phyloP scores from a whole-genome alignment of 768 basidiomycete genomes.

The Porpolomopsis calyptriformis region DNA sequence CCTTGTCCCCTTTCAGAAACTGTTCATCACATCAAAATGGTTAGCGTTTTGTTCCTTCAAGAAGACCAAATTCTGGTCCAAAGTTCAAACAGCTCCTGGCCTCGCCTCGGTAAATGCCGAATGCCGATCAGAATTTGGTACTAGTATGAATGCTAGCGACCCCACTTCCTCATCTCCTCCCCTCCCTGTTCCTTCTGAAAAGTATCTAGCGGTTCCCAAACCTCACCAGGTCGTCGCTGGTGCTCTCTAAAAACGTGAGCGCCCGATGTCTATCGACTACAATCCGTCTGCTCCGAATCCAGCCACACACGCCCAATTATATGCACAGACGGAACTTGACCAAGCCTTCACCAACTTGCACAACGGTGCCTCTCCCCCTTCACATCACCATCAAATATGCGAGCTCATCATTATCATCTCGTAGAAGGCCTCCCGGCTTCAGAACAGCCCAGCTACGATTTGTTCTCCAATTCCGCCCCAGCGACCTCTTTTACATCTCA shows the following conservation, averaged over 20 bases:
- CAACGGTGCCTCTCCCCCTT: constrained; percentile 26
- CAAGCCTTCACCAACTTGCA: constrained; percentile 38
- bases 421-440: constrained; percentile 41
- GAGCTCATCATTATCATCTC: constrained; percentile 37
- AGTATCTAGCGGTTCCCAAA: not conserved
- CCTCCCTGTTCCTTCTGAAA: not conserved
- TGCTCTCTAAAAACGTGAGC: constrained; percentile 15
- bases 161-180: constrained; percentile 24
- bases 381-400: constrained; percentile 28
- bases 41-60: constrained; percentile 2
- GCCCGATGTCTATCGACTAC: constrained; percentile 50
- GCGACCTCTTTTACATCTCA: constrained; percentile 37
- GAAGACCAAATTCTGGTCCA: not conserved
- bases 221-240: constrained; percentile 4
- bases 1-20: not conserved
- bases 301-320: constrained; percentile 30
- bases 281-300: constrained; percentile 18
- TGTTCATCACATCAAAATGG: not conserved
- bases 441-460: constrained; percentile 53
- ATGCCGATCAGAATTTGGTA: constrained; percentile 43
- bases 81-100: constrained; percentile 31
- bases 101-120: constrained; percentile 40
- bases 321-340: constrained; percentile 49
- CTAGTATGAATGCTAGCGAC: constrained; percentile 27
- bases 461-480: constrained; percentile 42